Evolutionary conservation across 2,329 filamentous ascomycete species (phyloP), one percentile per base, ranked within the genome.

Genomic region (Aureobasidium sp.): DNA sequence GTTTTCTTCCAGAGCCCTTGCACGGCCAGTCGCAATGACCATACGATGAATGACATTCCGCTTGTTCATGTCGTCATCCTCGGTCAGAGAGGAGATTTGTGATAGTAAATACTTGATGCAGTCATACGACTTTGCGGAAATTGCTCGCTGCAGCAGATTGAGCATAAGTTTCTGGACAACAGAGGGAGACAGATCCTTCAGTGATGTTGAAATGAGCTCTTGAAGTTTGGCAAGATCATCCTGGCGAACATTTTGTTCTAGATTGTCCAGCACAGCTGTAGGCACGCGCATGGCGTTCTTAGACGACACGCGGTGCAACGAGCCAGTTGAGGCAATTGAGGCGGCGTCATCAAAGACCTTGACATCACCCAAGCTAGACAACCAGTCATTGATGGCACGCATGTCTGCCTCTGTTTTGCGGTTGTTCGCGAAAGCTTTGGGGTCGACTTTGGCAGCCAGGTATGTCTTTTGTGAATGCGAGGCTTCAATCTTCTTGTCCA

Each of bases 21-120:
- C 86, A 53, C 93, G 86, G 20, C 93, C 92, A 68, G 97, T 95
- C 23, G 92, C 87, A 64, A 97, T 95, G 46, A 99, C 88, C 2
- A 97, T 80, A 9, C 94, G 87, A 73, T 99, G 94, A 53, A 99
- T 85, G 72, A 91, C 94, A 72, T 97, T 99, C 13, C 94, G 87
- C 69, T 88, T 87, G 75, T 97, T 96, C 71, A 99, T 91, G 70
- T 97, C 94, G 67, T 96, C 90, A 2, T 89, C 84, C 70, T 96
- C 92, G 55, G 96, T 87, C 2, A 97, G 80, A 1, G 84, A 86
- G 48, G 85, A 82, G 57, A 94, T 81, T 46, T 86, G 82, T 12
- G 79, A 76, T 2, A 99, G 74, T 1, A 97, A 80, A 63, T 82
- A 83, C n/a, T 82, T 77, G 55, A 97, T 88, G 69, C 86, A 91